Percentiles rank a stretch among this genome's conserved stretches.
Conservation (phyloP, 768 basidiomycete species). For the Fistulinella prunicolor region DNA sequence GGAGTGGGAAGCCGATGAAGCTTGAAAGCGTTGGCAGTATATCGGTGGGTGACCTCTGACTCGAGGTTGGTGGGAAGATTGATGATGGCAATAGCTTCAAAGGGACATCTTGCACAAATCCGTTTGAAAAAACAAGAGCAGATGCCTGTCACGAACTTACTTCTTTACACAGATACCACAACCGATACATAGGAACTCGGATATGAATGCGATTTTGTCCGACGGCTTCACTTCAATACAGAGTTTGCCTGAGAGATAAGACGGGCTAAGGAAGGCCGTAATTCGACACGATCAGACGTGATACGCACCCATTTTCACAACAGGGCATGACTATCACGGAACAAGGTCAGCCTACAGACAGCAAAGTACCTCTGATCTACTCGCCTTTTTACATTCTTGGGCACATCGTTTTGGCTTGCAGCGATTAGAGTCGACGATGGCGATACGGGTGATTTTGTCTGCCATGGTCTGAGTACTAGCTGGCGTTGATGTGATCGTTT, state of each 20-base stretch:
- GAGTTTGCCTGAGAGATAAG: constrained; percentile 68
- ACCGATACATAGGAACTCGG: constrained; percentile 97
- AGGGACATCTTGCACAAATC: constrained; percentile 75
- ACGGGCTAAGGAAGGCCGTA: not conserved
- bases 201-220: constrained; percentile 98
- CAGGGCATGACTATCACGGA: constrained; percentile 77
- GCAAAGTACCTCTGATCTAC: constrained; percentile 5
- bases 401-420: constrained; percentile 98
- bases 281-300: constrained; percentile 2
- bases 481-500: constrained; percentile 6
- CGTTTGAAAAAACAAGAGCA: constrained; percentile 2
- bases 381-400: constrained; percentile 96
- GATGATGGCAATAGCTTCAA: constrained; percentile 98
- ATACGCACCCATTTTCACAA: constrained; percentile 89
- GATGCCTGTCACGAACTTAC: constrained; percentile 44
- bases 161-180: constrained; percentile 99
- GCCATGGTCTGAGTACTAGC: constrained; percentile 47
- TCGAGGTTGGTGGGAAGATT: constrained; percentile 97
- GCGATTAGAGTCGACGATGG: constrained; percentile 86
- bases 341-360: constrained; percentile 7
- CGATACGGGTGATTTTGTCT: constrained; percentile 97
- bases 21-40: constrained; percentile 98
- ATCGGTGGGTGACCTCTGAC: constrained; percentile 95
- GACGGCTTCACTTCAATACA: constrained; percentile 97
- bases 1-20: constrained; percentile 97